Base-by-base conservation (phyloP, 2,329 filamentous ascomycete species). In the Sclerotinia sclerotiorum region DNA sequence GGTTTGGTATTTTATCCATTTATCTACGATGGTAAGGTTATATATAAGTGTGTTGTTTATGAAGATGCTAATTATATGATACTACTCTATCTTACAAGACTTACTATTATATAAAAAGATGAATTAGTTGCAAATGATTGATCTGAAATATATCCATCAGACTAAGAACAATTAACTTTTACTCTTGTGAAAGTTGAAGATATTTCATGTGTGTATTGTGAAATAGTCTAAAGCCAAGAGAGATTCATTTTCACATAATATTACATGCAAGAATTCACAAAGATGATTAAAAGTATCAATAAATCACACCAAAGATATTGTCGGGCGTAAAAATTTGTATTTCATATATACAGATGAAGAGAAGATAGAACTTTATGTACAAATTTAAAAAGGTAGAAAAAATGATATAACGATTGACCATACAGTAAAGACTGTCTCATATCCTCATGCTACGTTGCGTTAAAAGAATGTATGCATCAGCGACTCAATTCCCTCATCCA, bases 271-370 rank as follows among this genome's bases (percentile, higher is more conserved):
- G n/a, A 6, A 21, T 29, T 29, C 17, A 21, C 8, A 32, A 1
- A 29, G 7, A 54, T 29, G 19, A 13, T 32, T 7, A 11, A 48
- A 48, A 8, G 6, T 15, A n/a, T 35, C 17, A n/a, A 21, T 19
- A 4, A 24, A 51, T 51, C 48, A n/a, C 21, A n/a, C n/a, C 19
- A 15, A 42, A 54, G 10, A 21, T 21, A 35, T 27, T 27, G 10
- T 13, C 24, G 17, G 17, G 17, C 2, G 3, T 5, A 15, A 56
- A 65, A 42, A 44, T 24, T 27, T n/a, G 39, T 60, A 60, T 39
- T 46, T 55, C 24, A 57, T 66, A 66, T 66, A 35, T 66, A 66
- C 63, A 66, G 35, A n/a, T 13, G 63, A 66, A 66, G 15, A 35
- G 65, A 52, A 67, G 32, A 15, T 35, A 67, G 32, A n/a, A 49